phyloP scores from a whole-genome alignment of 176 grass and related monocot genomes.

The Triticum aestivum region DNA sequence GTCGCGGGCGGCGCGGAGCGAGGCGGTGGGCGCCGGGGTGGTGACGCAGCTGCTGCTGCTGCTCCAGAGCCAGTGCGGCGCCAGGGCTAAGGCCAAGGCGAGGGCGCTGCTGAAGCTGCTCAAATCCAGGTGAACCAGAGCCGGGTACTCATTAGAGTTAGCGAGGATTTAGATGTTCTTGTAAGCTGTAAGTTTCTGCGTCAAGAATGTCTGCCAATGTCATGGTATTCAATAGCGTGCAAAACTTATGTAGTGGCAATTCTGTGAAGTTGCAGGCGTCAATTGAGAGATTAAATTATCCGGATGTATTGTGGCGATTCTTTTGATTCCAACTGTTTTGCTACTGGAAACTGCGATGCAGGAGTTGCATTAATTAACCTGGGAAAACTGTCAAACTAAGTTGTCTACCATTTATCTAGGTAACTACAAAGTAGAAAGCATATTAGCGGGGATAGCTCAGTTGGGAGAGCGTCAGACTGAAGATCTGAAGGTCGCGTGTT shows the following conservation, averaged over 20 bases:
- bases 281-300: neutral
- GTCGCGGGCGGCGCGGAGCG: conserved; percentile 30
- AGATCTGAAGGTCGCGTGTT: conserved; percentile 99
- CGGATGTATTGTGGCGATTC: too few relatives aligned
- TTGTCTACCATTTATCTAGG: too few relatives aligned
- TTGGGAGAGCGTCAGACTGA: conserved; percentile 96
- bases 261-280: neutral
- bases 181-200: conserved; percentile 34
- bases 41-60: conserved; percentile 74
- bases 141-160: neutral
- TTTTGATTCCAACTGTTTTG: neutral
- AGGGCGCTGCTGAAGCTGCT: conserved; percentile 77
- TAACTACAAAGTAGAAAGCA: too few relatives aligned
- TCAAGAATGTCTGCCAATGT: conserved; percentile 18
- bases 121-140: conserved; percentile 46
- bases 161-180: conserved; percentile 36
- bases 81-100: conserved; percentile 60
- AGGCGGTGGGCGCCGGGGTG: conserved; percentile 56
- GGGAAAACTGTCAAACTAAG: neutral
- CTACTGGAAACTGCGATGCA: neutral
- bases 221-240: neutral
- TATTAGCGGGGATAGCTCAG: conserved; percentile 78
- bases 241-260: neutral
- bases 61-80: conserved; percentile 85
- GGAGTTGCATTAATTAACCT: neutral